Conservation (phyloP, 805 yeast genomes). For the Zygosaccharomyces lentus region DNA sequence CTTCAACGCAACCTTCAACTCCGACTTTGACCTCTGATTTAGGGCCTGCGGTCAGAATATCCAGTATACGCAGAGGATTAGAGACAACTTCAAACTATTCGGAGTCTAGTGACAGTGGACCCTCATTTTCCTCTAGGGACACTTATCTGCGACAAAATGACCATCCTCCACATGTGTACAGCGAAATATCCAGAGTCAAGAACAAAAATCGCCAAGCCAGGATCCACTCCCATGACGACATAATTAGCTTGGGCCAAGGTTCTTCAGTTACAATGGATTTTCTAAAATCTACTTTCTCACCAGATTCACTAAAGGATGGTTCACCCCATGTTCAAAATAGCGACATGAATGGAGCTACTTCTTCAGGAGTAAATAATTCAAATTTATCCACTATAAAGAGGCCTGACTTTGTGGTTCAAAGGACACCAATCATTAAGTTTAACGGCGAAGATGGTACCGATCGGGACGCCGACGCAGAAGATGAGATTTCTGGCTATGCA, state of each 20-base stretch:
- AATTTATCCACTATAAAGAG: not conserved
- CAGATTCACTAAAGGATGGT: constrained; percentile 3
- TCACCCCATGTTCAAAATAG: not conserved
- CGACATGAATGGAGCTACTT: not conserved
- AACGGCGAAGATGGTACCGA: not conserved
- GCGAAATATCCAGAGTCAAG: constrained; percentile 17
- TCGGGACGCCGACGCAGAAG: constrained; percentile 4
- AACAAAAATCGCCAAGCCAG: constrained; percentile 27
- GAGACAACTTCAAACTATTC: constrained; percentile 3
- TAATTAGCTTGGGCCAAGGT: constrained; percentile 17
- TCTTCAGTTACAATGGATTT: constrained; percentile 12
- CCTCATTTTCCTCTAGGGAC: constrained; percentile 4
- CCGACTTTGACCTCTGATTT: constrained; percentile 8
- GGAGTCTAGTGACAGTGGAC: constrained; percentile 5
- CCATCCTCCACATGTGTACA: constrained; percentile 12
- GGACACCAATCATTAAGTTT: not conserved
- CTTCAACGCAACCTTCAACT: constrained; percentile 2
- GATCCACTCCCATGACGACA: constrained; percentile 31
- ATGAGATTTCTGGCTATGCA: not conserved
- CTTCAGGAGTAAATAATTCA: not conserved
- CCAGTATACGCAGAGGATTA: constrained; percentile 9
- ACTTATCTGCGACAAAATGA: constrained; percentile 6
- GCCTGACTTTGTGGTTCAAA: not conserved
- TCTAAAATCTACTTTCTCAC: constrained; percentile 13
- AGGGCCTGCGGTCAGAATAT: constrained; percentile 21